Evolutionary conservation across 2,329 filamentous ascomycete genomes (phyloP).

Genomic region (Monosporascus sp.): DNA sequence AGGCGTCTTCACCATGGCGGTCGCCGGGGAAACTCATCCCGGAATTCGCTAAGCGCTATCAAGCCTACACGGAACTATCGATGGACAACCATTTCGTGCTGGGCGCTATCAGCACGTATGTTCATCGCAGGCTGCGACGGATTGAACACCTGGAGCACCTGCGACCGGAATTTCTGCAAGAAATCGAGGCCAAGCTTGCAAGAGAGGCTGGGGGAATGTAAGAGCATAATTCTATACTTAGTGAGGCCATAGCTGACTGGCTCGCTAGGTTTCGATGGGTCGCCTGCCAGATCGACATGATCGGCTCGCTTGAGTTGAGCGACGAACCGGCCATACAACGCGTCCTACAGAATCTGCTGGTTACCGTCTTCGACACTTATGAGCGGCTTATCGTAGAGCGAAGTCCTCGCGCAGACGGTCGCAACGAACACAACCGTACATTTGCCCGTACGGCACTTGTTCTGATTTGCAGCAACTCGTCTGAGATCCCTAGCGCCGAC

Average conservation of each 20-base stretch:
- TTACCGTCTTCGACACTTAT: constrained; percentile 20
- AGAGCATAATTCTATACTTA: constrained; percentile 4
- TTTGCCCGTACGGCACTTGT: constrained; percentile 21
- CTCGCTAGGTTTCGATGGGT: constrained; percentile 22
- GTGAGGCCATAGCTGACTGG: background rate
- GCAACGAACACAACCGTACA: constrained; percentile 3
- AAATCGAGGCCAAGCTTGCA: constrained; percentile 11
- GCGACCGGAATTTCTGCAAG: constrained; percentile 3
- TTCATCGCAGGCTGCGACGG: constrained; percentile 10
- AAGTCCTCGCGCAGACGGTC: constrained; percentile 4
- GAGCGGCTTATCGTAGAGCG: constrained; percentile 16
- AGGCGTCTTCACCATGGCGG: no score
- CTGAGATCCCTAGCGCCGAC: constrained; percentile 16
- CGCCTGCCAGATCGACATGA: constrained; percentile 20
- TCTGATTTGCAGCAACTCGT: constrained; percentile 19
- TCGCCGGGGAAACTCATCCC: background rate
- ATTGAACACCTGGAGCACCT: constrained; percentile 3
- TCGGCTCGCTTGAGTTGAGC: constrained; percentile 10
- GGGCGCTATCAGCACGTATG: constrained; percentile 19
- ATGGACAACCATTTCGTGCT: constrained; percentile 22
- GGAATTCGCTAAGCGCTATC: background rate
- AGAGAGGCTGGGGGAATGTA: constrained; percentile 20
- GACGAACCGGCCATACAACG: constrained; percentile 5
- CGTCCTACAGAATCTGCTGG: constrained; percentile 12
- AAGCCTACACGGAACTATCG: constrained; percentile 9